Evolutionary conservation across 805 yeast genomes (phyloP).

Genomic region (Kodamaea sagamina): DNA sequence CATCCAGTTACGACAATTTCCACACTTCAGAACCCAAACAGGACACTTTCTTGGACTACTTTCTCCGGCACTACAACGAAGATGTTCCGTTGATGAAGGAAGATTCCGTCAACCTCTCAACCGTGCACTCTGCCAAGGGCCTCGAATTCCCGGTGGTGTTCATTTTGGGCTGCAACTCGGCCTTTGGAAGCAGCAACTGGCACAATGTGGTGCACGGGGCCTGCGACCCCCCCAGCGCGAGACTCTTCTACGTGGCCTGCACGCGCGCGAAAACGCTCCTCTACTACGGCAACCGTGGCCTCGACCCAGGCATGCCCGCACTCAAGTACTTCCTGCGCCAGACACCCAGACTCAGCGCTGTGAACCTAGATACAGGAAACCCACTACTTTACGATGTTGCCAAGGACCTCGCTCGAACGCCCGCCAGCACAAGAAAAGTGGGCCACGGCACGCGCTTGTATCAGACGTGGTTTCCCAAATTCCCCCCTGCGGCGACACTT

Average conservation of each 20-base stretch:
- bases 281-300: conserved; percentile 23
- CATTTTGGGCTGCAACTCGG: conserved; percentile 26
- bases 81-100: conserved; percentile 29
- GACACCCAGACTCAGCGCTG: neutral
- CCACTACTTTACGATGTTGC: neutral
- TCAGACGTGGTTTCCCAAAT: conserved; percentile 5
- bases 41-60: conserved; percentile 37
- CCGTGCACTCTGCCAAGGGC: conserved; percentile 76
- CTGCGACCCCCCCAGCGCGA: conserved; percentile 30
- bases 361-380: neutral
- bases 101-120: conserved; percentile 54
- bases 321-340: conserved; percentile 4
- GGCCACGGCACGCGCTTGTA: neutral
- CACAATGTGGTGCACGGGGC: conserved; percentile 4
- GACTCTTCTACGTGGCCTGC: conserved; percentile 62
- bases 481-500: no score
- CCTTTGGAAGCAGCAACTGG: conserved; percentile 10
- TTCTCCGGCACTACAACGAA: conserved; percentile 43
- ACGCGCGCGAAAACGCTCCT: conserved; percentile 59
- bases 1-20: conserved; percentile 18
- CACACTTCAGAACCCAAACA: conserved; percentile 8
- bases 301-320: neutral
- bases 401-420: neutral
- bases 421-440: neutral
- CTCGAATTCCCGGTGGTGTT: conserved; percentile 72